Base-by-base conservation (phyloP, 2,329 filamentous ascomycete genomes). In the Mycosphaerella sp. region DNA sequence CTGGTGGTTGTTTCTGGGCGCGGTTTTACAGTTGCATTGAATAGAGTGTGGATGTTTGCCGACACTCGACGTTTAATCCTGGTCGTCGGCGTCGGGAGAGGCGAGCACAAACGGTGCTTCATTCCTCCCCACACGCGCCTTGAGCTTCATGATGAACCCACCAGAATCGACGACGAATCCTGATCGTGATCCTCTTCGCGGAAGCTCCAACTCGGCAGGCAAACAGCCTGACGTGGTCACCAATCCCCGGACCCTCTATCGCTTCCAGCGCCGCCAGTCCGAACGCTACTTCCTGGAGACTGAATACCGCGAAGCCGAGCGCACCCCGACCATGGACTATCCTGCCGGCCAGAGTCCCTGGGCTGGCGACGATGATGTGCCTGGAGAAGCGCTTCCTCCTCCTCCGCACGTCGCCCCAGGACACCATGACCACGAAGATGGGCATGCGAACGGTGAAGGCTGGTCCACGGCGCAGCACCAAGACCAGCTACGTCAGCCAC, bases 321-420 rank as follows among this genome's bases (percentile, higher is more conserved):
- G 59, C 31, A 62, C 62, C 8, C 60, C 64, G 17, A 64, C 58
- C 44, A 87, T 87, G 84, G 84, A 87, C 68, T 87, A 87, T 69
- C 83, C 82, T 53, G 59, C 74, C 36, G 83, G 77, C 50, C 63
- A 74, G 53, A 85, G 82, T 36, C 84, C 84, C 51, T 87, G 84
- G 84, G 83, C 78, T 44, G 73, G 74, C 43, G 73, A 74, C 58
- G 64, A 66, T 40, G 51, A 54, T 14, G 53, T 66, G 11, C 59
- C 64, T 23, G 51, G 62, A 31, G 62, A 63, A 34, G 62, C 65
- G 32, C 54, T 67, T 40, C 65, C 65, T 9, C 64, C 58, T 41
- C 64, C 58, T 41, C 62, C 66, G 9, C 6, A 29, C 26, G 67
- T 65, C 5, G 60, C 64, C 32, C 53, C 58, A 44, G 49, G 55